Evolutionary conservation across 2,329 filamentous ascomycete genomes (phyloP).

Genomic region (Beauveria australis): DNA sequence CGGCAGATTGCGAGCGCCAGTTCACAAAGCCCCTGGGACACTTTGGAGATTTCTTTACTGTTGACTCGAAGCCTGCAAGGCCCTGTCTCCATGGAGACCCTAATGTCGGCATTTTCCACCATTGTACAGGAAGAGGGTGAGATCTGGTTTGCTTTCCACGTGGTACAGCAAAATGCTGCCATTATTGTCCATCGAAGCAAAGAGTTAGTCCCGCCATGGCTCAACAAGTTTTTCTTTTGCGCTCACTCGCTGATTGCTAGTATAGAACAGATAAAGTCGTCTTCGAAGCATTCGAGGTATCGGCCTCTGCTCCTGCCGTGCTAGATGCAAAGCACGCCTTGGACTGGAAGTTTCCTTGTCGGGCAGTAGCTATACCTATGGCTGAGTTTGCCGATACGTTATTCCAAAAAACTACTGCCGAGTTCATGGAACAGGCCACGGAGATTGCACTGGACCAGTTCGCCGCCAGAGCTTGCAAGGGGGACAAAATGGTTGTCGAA

Average conservation of each 20-base stretch:
- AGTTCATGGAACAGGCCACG: constrained; percentile 49
- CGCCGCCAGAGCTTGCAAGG: constrained; percentile 43
- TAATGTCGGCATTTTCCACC: not conserved
- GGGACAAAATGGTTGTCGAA: constrained; percentile 39
- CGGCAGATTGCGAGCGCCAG: not conserved
- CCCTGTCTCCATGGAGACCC: not conserved
- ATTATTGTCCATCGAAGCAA: constrained; percentile 19
- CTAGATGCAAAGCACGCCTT: constrained; percentile 43
- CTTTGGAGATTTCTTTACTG: not conserved
- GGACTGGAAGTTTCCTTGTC: constrained; percentile 52
- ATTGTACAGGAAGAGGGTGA: not conserved
- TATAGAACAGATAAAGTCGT: constrained; percentile 19
- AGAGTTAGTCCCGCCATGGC: constrained; percentile 14
- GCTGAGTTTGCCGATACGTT: constrained; percentile 15
- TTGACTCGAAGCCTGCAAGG: not conserved
- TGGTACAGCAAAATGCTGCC: constrained; percentile 24
- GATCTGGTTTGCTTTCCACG: constrained; percentile 14
- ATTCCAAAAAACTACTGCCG: constrained; percentile 41
- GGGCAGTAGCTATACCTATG: constrained; percentile 37
- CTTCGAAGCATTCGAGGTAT: constrained; percentile 54
- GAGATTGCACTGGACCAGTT: constrained; percentile 45
- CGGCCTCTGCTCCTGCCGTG: constrained; percentile 41
- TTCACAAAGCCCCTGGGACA: not conserved
- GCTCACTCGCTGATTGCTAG: not conserved
- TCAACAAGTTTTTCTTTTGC: not conserved